Percentiles rank a stretch among this genome's conserved stretches.
phyloP scores from a whole-genome alignment of 805 yeast genomes.

The Phaffomyces antillensis region DNA sequence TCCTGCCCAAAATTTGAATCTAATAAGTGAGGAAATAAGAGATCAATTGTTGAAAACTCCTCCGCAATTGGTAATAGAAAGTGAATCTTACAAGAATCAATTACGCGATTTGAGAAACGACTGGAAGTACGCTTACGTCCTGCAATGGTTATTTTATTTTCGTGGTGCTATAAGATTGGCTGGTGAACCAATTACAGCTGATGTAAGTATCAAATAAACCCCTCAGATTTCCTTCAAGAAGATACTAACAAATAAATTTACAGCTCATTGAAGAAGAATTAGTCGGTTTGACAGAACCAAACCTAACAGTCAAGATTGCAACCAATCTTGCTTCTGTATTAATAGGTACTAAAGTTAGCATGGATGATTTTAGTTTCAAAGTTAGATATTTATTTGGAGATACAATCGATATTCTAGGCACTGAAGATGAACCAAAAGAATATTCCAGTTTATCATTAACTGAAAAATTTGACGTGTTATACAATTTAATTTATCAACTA shows the following conservation, averaged over 20 bases:
- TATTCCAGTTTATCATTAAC: slow-evolving; percentile 35
- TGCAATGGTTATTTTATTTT: slow-evolving; percentile 52
- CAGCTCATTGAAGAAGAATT: slow-evolving; percentile 49
- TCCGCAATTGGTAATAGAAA: slow-evolving; percentile 30
- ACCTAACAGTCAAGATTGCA: slow-evolving; percentile 38
- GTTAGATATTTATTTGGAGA: slow-evolving; percentile 23
- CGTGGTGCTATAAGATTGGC: slow-evolving; percentile 44
- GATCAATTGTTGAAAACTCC: slow-evolving; percentile 34
- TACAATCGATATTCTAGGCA: slow-evolving; percentile 14
- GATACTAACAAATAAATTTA: slow-evolving; percentile 3
- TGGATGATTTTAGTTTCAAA: slow-evolving; percentile 21
- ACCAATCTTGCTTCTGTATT: slow-evolving; percentile 16
- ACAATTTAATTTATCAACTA: slow-evolving; percentile 35
- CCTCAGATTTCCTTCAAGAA: neutral
- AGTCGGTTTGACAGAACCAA: slow-evolving; percentile 34
- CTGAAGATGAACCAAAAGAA: slow-evolving; percentile 21
- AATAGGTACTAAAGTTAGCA: slow-evolving; percentile 16
- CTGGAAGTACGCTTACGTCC: slow-evolving; percentile 31
- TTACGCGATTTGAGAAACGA: slow-evolving; percentile 29
- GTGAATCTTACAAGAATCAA: slow-evolving; percentile 25
- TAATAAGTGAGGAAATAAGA: slow-evolving; percentile 28
- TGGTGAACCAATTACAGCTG: slow-evolving; percentile 49
- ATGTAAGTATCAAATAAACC: slow-evolving; percentile 25
- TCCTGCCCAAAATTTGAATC: slow-evolving; percentile 21
- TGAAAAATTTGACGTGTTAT: slow-evolving; percentile 45